These are phyloP conservation scores for Pichia sp. DNA, from an alignment of 1,139 yeast species.

Conservation along the genomic window DNA sequence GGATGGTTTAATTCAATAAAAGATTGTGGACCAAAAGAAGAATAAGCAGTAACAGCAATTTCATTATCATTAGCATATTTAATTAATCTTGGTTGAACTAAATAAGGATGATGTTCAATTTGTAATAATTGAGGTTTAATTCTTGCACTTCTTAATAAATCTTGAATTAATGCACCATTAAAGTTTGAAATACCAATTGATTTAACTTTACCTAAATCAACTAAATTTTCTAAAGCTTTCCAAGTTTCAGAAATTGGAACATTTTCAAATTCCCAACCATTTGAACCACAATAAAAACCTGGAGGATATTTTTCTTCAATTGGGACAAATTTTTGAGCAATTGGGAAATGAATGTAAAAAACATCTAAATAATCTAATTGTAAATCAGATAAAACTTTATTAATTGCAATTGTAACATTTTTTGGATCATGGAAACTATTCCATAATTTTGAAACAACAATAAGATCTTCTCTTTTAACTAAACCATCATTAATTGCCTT, in stretches of 20 bases:
- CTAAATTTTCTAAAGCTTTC: constrained; percentile 66
- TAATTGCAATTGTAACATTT: constrained; percentile 51
- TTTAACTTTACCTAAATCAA: constrained; percentile 56
- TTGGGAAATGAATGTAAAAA: constrained; percentile 76
- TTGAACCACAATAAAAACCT: constrained; percentile 58
- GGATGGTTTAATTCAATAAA: constrained; percentile 55
- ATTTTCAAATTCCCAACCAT: constrained; percentile 52
- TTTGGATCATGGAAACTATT: constrained; percentile 67
- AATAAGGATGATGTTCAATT: constrained; percentile 89
- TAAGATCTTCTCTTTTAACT: constrained; percentile 65
- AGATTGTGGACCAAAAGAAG: constrained; percentile 78
- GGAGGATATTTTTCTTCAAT: constrained; percentile 73
- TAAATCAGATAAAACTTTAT: constrained; percentile 59
- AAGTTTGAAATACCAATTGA: constrained; percentile 85
- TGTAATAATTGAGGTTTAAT: constrained; percentile 78
- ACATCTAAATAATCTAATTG: constrained; percentile 64
- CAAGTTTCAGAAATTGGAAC: constrained; percentile 76
- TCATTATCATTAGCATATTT: constrained; percentile 55
- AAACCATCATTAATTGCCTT: constrained; percentile 61
- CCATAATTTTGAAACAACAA: constrained; percentile 77
- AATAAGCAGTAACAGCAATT: constrained; percentile 75
- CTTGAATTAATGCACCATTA: constrained; percentile 67
- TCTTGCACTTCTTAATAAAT: constrained; percentile 63
- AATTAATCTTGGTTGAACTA: constrained; percentile 66
- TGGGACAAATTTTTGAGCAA: constrained; percentile 67